These are phyloP conservation scores for Candida patagonica DNA, from an alignment of 805 yeast genomes.

Conservation along the genomic window DNA sequence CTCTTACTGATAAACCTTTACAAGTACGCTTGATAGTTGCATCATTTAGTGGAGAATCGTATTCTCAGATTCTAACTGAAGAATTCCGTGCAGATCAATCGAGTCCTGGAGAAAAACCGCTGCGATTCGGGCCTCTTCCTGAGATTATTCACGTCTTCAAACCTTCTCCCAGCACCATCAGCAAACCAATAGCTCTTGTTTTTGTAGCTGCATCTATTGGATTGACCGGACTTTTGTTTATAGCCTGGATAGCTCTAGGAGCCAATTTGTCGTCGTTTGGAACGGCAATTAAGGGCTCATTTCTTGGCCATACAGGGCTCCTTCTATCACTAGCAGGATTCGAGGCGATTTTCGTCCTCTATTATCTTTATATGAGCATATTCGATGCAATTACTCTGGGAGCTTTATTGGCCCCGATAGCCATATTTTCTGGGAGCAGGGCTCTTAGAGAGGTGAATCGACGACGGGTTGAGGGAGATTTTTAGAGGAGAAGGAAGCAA, in stretches of 20 bases:
- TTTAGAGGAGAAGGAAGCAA: conserved; percentile 1
- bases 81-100: conserved; percentile 5
- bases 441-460: conserved; percentile 41
- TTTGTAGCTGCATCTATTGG: conserved; percentile 39
- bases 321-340: conserved; percentile 38
- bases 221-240: conserved; percentile 36
- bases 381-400: conserved; percentile 46
- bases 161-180: conserved; percentile 43
- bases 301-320: conserved; percentile 35
- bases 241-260: conserved; percentile 20
- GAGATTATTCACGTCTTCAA: conserved; percentile 60
- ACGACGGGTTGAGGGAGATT: conserved; percentile 16
- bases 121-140: conserved; percentile 36
- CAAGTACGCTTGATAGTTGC: conserved; percentile 22
- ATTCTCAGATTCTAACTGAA: conserved; percentile 13
- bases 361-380: conserved; percentile 51
- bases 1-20: conserved; percentile 19
- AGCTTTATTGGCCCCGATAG: conserved; percentile 41
- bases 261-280: conserved; percentile 14
- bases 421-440: conserved; percentile 55
- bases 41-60: conserved; percentile 21
- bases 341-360: conserved; percentile 47
- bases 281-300: conserved; percentile 26
- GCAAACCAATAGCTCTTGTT: conserved; percentile 40
- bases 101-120: conserved; percentile 6